Conservation (phyloP, 129 eudicot species). For the Ambrosia trifida region DNA sequence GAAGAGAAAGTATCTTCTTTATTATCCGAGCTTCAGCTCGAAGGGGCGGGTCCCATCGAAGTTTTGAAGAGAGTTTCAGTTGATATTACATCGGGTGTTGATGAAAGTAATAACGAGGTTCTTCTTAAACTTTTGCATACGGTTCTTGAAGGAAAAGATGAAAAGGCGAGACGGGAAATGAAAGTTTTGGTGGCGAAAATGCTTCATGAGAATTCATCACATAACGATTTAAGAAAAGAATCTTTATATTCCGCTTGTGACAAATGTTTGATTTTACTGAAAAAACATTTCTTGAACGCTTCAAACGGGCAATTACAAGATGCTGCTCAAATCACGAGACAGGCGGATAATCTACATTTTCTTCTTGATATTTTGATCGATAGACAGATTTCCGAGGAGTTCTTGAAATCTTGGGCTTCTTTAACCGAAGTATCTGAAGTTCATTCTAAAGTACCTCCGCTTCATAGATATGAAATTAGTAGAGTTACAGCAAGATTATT, state of each 20-base stretch:
- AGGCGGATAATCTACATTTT: slow-evolving; percentile 89
- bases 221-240: slow-evolving; percentile 67
- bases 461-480: slow-evolving; percentile 81
- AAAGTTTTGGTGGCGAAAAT: slow-evolving; percentile 74
- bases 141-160: slow-evolving; percentile 90
- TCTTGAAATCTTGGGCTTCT: slow-evolving; percentile 71
- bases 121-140: slow-evolving; percentile 73
- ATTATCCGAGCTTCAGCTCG: slow-evolving; percentile 76
- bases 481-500: slow-evolving; percentile 82
- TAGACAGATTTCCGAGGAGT: slow-evolving; percentile 84
- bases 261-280: slow-evolving; percentile 57
- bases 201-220: slow-evolving; percentile 78
- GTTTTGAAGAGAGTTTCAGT: slow-evolving; percentile 75
- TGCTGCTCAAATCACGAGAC: slow-evolving; percentile 69
- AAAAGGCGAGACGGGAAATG: slow-evolving; percentile 93
- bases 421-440: slow-evolving; percentile 62
- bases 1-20: slow-evolving; percentile 90
- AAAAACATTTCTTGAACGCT: slow-evolving; percentile 54
- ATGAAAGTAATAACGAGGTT: slow-evolving; percentile 58
- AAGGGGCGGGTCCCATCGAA: slow-evolving; percentile 75
- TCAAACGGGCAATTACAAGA: slow-evolving; percentile 56
- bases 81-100: slow-evolving; percentile 46
- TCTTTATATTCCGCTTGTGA: slow-evolving; percentile 79
- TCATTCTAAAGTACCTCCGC: slow-evolving; percentile 74
- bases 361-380: slow-evolving; percentile 83